phyloP scores from a whole-genome alignment of 2,329 filamentous ascomycete genomes.

The Chrysoporthe cubensis region DNA sequence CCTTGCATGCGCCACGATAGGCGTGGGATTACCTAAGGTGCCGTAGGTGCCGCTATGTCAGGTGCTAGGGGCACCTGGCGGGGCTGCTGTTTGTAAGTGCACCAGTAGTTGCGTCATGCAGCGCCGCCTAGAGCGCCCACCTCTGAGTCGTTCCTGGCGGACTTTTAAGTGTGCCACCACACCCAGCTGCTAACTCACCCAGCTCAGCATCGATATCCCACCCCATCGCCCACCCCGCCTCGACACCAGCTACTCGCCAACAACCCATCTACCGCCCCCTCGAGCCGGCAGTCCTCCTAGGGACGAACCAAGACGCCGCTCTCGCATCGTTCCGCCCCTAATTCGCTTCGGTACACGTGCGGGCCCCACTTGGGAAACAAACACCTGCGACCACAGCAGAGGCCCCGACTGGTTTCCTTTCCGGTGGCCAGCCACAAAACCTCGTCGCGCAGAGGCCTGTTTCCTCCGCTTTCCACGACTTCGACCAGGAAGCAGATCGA shows the following conservation, averaged over 20 bases:
- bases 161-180: background rate
- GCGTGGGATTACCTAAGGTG: background rate
- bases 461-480: background rate
- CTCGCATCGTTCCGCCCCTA: background rate
- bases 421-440: background rate
- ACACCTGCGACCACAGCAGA: background rate
- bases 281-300: background rate
- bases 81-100: background rate
- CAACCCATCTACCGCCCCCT: background rate
- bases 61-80: background rate
- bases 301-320: background rate
- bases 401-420: background rate
- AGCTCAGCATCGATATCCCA: background rate
- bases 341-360: background rate
- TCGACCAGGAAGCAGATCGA: background rate
- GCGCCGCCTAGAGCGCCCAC: constrained; percentile 8
- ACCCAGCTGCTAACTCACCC: background rate
- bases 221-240: background rate
- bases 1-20: too few relatives aligned
- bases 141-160: too few relatives aligned
- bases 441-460: background rate
- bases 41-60: too few relatives aligned
- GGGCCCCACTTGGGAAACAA: background rate
- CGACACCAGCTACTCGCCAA: background rate
- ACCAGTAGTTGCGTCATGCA: constrained; percentile 9